A percentile compares a stretch with the other conserved stretches of the same genome.
phyloP scores from a whole-genome alignment of 2,329 filamentous ascomycete genomes.

The Cladophialophora carrionii region DNA sequence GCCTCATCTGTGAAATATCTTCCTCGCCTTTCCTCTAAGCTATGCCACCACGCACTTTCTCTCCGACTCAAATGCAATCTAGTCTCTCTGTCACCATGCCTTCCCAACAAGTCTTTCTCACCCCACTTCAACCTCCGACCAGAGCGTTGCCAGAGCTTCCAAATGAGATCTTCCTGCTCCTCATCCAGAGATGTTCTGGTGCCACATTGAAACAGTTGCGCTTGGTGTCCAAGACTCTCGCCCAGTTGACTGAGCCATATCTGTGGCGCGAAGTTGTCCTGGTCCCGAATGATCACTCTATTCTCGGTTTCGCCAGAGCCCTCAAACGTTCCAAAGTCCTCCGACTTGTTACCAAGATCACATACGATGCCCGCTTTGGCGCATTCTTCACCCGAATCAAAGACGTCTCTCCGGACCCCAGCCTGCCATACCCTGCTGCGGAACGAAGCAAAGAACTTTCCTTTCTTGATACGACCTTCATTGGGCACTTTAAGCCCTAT shows the following conservation, averaged over 20 bases:
- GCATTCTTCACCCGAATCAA: slow-evolving; percentile 27
- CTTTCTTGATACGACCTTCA: slow-evolving; percentile 19
- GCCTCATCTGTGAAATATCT: slow-evolving; percentile 1
- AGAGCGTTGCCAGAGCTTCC: slow-evolving; percentile 26
- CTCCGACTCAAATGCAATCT: not conserved
- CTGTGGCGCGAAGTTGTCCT: slow-evolving; percentile 32
- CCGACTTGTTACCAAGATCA: slow-evolving; percentile 26
- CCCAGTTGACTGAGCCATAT: slow-evolving; percentile 29
- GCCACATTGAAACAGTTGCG: slow-evolving; percentile 33
- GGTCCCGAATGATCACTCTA: slow-evolving; percentile 33
- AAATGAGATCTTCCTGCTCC: slow-evolving; percentile 33
- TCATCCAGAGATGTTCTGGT: slow-evolving; percentile 29
- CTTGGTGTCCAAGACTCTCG: slow-evolving; percentile 30
- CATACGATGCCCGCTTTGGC: slow-evolving; percentile 33
- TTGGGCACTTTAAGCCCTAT: slow-evolving; percentile 28
- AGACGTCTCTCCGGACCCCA: slow-evolving; percentile 9
- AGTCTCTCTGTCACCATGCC: slow-evolving; percentile 8
- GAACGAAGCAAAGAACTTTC: slow-evolving; percentile 14
- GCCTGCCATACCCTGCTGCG: slow-evolving; percentile 6
- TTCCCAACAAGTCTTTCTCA: not conserved
- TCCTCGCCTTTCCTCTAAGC: slow-evolving; percentile 1
- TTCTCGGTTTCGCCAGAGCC: slow-evolving; percentile 27
- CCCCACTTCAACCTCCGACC: not conserved
- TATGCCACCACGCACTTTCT: not conserved
- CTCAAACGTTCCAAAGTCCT: slow-evolving; percentile 26